phyloP scores from a whole-genome alignment of 2,329 filamentous ascomycete species.

The Amesomyces nigricolor region DNA sequence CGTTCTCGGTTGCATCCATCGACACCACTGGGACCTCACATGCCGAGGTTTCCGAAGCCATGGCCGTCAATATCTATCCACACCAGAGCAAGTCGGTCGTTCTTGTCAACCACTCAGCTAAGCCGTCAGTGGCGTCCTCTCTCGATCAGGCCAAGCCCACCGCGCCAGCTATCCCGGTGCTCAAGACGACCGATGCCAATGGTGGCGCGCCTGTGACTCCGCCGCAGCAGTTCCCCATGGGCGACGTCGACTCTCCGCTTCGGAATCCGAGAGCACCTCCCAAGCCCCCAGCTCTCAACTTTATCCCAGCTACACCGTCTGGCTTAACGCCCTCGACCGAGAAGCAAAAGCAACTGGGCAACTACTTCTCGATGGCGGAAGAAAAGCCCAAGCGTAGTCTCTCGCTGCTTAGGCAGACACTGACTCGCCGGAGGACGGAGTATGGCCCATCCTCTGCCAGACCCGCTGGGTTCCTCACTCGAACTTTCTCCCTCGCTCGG shows the following conservation, averaged over 20 bases:
- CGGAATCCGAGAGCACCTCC: slow-evolving; percentile 55
- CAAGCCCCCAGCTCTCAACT: slow-evolving; percentile 45
- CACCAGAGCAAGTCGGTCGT: slow-evolving; percentile 61
- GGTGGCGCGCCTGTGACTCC: slow-evolving; percentile 45
- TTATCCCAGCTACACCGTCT: slow-evolving; percentile 59
- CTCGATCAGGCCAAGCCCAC: slow-evolving; percentile 27
- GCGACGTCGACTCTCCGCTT: slow-evolving; percentile 56
- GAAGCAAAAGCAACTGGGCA: slow-evolving; percentile 47
- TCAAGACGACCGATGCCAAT: slow-evolving; percentile 37
- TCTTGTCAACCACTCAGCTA: slow-evolving; percentile 52
- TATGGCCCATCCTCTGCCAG: slow-evolving; percentile 38
- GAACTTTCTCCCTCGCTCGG: slow-evolving; percentile 50
- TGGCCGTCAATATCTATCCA: slow-evolving; percentile 56
- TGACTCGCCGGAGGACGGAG: slow-evolving; percentile 46
- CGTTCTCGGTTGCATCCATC: slow-evolving; percentile 56
- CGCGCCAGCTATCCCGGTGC: slow-evolving; percentile 32
- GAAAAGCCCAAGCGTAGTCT: slow-evolving; percentile 42
- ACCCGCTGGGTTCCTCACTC: slow-evolving; percentile 40
- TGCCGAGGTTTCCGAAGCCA: slow-evolving; percentile 56
- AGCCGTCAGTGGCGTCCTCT: slow-evolving; percentile 43
- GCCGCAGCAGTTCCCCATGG: slow-evolving; percentile 44
- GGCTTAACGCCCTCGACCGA: slow-evolving; percentile 52
- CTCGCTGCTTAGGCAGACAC: slow-evolving; percentile 50
- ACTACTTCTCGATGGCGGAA: slow-evolving; percentile 45
- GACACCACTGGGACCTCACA: slow-evolving; percentile 57